Evolutionary conservation across 2,329 filamentous ascomycete genomes (phyloP).

Genomic region (Parastagonospora avenae): DNA sequence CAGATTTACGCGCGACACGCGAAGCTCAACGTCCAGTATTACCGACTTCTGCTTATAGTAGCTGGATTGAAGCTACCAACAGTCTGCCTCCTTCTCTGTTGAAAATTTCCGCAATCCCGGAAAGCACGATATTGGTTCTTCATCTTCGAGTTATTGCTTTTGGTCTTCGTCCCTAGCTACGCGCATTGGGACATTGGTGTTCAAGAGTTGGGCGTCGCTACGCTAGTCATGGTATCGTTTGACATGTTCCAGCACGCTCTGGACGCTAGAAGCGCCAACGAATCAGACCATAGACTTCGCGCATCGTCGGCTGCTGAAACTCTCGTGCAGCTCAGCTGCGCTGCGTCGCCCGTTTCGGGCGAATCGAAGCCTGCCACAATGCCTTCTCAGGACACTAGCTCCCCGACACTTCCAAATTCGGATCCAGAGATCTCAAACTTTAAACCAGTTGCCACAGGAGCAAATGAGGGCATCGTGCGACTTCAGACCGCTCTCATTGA

Average conservation of each 20-base stretch:
- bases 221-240: constrained; percentile 41
- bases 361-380: constrained; percentile 17
- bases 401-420: neutral
- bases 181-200: constrained; percentile 21
- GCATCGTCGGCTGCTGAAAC: constrained; percentile 33
- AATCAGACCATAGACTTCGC: constrained; percentile 18
- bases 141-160: neutral
- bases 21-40: no score
- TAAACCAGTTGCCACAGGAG: constrained; percentile 11
- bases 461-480: constrained; percentile 36
- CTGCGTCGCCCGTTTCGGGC: constrained; percentile 12
- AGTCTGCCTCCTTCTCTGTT: neutral
- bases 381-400: neutral
- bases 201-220: constrained; percentile 26
- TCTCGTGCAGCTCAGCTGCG: constrained; percentile 22
- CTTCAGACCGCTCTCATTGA: constrained; percentile 33
- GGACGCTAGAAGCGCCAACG: constrained; percentile 15
- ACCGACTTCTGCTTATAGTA: no score
- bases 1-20: no score
- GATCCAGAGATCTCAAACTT: constrained; percentile 9
- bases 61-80: no score
- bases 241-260: constrained; percentile 33
- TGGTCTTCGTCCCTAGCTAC: constrained; percentile 27
- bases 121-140: neutral
- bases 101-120: neutral